phyloP scores from a whole-genome alignment of 352 stramenopile genomes.

The Pythium inflatum region DNA sequence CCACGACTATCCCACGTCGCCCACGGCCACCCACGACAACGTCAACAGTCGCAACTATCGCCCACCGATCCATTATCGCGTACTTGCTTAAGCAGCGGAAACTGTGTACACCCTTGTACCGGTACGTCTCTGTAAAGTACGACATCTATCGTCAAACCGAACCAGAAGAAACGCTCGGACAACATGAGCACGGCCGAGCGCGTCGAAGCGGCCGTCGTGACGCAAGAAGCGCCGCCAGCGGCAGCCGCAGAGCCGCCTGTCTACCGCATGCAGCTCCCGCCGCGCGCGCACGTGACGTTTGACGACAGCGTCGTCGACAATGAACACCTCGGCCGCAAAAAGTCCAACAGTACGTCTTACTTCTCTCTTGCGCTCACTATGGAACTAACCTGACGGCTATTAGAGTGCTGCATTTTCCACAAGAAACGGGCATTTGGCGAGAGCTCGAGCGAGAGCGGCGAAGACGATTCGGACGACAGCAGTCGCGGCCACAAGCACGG shows the following conservation, averaged over 20 bases:
- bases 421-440: slow-evolving; percentile 92
- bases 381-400: no score
- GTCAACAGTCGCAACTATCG: slow-evolving; percentile 11
- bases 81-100: slow-evolving; percentile 9
- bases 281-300: slow-evolving; percentile 85
- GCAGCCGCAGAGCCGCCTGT: slow-evolving; percentile 37
- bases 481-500: slow-evolving; percentile 18
- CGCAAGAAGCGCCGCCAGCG: slow-evolving; percentile 21
- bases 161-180: neutral
- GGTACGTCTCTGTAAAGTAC: slow-evolving; percentile 11
- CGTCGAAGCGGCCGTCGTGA: slow-evolving; percentile 33
- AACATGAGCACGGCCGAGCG: slow-evolving; percentile 40
- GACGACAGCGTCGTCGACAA: slow-evolving; percentile 92
- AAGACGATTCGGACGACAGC: slow-evolving; percentile 56
- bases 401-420: slow-evolving; percentile 94
- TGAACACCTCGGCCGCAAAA: slow-evolving; percentile 90
- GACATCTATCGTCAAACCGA: neutral
- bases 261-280: slow-evolving; percentile 78
- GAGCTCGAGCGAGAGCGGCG: slow-evolving; percentile 90
- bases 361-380: no score
- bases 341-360: slow-evolving; percentile 80
- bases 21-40: neutral
- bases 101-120: slow-evolving; percentile 8
- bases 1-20: neutral
- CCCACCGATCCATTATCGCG: slow-evolving; percentile 25